Percentiles rank a stretch among this genome's conserved stretches.
phyloP scores from a whole-genome alignment of 768 basidiomycete species.

The Steccherinum ochraceum region DNA sequence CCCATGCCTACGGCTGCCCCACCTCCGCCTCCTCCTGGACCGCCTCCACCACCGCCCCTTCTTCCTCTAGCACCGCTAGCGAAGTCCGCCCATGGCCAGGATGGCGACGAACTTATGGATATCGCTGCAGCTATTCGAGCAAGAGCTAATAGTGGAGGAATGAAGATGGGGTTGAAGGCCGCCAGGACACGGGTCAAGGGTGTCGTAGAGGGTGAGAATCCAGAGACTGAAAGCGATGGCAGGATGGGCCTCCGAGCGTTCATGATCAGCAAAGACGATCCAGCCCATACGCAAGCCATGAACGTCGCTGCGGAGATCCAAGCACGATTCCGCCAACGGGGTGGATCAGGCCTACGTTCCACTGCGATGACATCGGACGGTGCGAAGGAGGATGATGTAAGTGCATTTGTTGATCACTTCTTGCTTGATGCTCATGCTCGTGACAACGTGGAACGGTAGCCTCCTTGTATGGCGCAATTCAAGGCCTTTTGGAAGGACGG shows the following conservation, averaged over 20 bases:
- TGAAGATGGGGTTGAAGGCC: not conserved
- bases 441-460: no score
- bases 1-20: no score
- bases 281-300: not conserved
- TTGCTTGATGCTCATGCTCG: no score
- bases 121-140: not conserved
- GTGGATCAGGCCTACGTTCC: not conserved
- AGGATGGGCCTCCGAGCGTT: not conserved
- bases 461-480: not conserved
- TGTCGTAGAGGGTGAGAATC: not conserved
- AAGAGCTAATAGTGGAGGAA: not conserved
- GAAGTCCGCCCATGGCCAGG: no score
- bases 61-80: not conserved
- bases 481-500: not conserved
- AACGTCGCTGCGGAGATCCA: not conserved
- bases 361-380: not conserved
- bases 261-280: not conserved
- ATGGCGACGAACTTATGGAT: not conserved
- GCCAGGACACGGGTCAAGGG: no score
- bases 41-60: not conserved
- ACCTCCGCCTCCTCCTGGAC: not conserved
- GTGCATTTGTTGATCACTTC: no score
- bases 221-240: not conserved
- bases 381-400: not conserved
- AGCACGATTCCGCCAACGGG: not conserved